Percentiles rank a stretch among this genome's conserved stretches.
phyloP scores from a whole-genome alignment of 129 eudicot genomes.

The Centella asiatica region DNA sequence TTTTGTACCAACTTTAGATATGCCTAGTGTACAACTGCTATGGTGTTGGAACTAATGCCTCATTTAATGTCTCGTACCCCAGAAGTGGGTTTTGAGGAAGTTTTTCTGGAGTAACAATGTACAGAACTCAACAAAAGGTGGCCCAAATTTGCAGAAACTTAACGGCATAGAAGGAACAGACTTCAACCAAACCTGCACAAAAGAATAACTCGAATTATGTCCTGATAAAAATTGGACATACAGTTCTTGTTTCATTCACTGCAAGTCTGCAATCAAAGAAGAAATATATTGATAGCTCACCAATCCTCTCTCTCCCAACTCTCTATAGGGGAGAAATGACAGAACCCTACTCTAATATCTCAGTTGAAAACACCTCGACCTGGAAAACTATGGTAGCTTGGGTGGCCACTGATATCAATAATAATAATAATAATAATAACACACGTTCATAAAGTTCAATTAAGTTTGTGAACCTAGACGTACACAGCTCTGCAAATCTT shows the following conservation, averaged over 20 bases:
- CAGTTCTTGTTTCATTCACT: no score
- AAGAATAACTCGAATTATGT: background rate
- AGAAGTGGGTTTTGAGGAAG: background rate
- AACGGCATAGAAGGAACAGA: background rate
- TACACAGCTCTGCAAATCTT: background rate
- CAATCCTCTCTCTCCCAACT: no score
- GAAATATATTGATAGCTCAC: no score
- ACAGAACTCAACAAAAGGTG: constrained; percentile 4
- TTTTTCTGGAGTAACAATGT: background rate
- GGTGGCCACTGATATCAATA: no score
- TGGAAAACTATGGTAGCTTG: no score
- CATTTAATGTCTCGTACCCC: background rate
- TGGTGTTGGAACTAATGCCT: background rate
- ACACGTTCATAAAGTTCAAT: background rate
- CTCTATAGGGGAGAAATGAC: no score
- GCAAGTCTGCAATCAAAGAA: no score
- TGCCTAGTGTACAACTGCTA: background rate
- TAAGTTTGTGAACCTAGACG: background rate
- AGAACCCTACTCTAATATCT: no score
- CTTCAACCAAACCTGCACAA: constrained; percentile 1
- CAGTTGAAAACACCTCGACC: no score
- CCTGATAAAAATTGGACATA: background rate
- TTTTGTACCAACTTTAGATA: background rate
- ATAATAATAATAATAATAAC: background rate
- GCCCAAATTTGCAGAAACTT: background rate